Base-by-base conservation (phyloP, 805 yeast species). In the Cyberlindnera misumaiensis region DNA sequence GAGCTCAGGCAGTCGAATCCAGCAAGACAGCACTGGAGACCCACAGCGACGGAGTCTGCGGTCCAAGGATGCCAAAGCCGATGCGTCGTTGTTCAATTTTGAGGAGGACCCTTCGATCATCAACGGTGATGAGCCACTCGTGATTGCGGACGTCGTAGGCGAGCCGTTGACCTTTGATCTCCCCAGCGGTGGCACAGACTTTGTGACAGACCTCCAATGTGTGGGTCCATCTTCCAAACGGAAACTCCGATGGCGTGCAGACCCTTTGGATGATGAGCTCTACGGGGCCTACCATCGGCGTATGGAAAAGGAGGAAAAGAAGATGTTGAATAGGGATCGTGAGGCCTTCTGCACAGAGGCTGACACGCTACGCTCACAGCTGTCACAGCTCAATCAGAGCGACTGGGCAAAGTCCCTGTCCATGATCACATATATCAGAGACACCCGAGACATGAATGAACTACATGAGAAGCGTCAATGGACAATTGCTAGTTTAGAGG, bases 261-360 rank as follows among this genome's bases (percentile, higher is more conserved):
- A 73, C 41, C 77, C 80, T 1, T 56, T 83, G 30, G 45, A 47
- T 1, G 79, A 75, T 45, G 48, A 51, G 0, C 13, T 64, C 11
- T 77, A 62, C 51, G 49, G 55, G 24, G 43, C 62, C 10, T 72
- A 71, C 48, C 86, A 82, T 57, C 64, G 68, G 30, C 63, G 75
- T 17, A 73, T 80, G 75, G 81, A 73, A 47, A 73, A 74, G 38
- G 81, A 78, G 36, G 93, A 83, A 56, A 72, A 72, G 49, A 66
- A 71, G 30, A 76, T 80, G 71, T 27, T 46, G 24, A 55, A 55
- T 36, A 60, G 70, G 5, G 93, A 83, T 47, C 62, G 74, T n/a
- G 70, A 66, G 33, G 65, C 70, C 42, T 64, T 77, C 28, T 53
- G 67, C 30, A 53, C 64, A 5, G 89, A 83, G 46, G 71, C 73